Percentiles rank a stretch among this genome's conserved stretches.
Conservation (phyloP, 108 stramenopile species). For the Epipyxis sp. region DNA sequence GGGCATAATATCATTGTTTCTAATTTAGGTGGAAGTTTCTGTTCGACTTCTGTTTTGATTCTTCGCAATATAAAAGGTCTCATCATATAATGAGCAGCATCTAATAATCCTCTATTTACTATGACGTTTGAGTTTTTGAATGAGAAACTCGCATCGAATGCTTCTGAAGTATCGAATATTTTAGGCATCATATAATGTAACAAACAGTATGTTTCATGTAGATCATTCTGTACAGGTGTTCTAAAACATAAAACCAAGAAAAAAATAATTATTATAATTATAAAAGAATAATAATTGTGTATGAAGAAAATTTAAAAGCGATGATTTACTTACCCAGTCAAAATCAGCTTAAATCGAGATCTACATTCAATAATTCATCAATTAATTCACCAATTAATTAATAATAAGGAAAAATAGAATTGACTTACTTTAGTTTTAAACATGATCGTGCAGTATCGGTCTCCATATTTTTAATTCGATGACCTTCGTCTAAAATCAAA, state of each 20-base stretch:
- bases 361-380: too few relatives aligned
- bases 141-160: too few relatives aligned
- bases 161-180: too few relatives aligned
- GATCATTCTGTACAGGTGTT: slow-evolving; percentile 27
- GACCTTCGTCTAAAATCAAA: slow-evolving; percentile 25
- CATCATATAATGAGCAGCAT: slow-evolving; percentile 43
- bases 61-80: slow-evolving; percentile 96
- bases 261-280: too few relatives aligned
- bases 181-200: background rate
- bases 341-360: too few relatives aligned
- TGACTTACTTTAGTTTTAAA: background rate
- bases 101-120: slow-evolving; percentile 9
- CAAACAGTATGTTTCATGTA: background rate
- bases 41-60: slow-evolving; percentile 94
- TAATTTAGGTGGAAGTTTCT: slow-evolving; percentile 89
- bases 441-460: slow-evolving; percentile 6
- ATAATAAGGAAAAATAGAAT: too few relatives aligned
- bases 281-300: too few relatives aligned
- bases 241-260: slow-evolving; percentile 15
- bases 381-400: too few relatives aligned
- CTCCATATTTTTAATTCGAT: slow-evolving; percentile 22
- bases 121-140: too few relatives aligned
- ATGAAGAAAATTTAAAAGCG: too few relatives aligned
- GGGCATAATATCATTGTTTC: slow-evolving; percentile 82
- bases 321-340: too few relatives aligned